Percentiles rank a stretch among this genome's conserved stretches.
These are phyloP conservation scores for Jamesozyma gamospora DNA, from an alignment of 805 yeast genomes.

Conservation along the genomic window DNA sequence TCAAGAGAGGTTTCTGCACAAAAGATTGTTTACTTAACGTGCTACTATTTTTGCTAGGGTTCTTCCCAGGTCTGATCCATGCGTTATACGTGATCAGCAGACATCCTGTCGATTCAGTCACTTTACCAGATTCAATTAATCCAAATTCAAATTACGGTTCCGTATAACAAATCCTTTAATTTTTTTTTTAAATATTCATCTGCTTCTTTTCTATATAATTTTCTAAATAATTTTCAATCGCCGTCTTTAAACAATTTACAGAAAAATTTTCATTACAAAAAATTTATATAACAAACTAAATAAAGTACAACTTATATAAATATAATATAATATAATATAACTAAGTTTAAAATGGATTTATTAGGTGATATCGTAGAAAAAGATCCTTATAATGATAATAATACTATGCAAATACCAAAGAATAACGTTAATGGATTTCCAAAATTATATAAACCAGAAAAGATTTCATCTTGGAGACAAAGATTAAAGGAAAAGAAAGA, in stretches of 20 bases:
- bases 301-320: too few species aligned
- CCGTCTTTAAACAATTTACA: too few species aligned
- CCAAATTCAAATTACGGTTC: background rate
- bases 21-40: constrained; percentile 43
- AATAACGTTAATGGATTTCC: constrained; percentile 23
- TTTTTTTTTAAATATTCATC: background rate
- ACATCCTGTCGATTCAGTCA: constrained; percentile 34
- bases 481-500: constrained; percentile 31
- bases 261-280: too few species aligned
- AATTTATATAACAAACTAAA: too few species aligned
- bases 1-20: constrained; percentile 48
- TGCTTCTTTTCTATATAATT: too few species aligned
- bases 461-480: constrained; percentile 43
- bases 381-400: constrained; percentile 28
- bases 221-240: too few species aligned
- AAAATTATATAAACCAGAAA: constrained; percentile 26
- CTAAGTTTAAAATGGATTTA: constrained; percentile 66
- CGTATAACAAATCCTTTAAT: background rate
- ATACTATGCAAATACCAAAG: constrained; percentile 1
- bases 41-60: constrained; percentile 49
- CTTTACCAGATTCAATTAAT: too few species aligned
- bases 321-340: background rate
- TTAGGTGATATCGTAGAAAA: constrained; percentile 67
- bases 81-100: constrained; percentile 48
- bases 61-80: constrained; percentile 62